Evolutionary conservation across 352 stramenopile species (phyloP).

Genomic region (Elongisporangium prolatum): DNA sequence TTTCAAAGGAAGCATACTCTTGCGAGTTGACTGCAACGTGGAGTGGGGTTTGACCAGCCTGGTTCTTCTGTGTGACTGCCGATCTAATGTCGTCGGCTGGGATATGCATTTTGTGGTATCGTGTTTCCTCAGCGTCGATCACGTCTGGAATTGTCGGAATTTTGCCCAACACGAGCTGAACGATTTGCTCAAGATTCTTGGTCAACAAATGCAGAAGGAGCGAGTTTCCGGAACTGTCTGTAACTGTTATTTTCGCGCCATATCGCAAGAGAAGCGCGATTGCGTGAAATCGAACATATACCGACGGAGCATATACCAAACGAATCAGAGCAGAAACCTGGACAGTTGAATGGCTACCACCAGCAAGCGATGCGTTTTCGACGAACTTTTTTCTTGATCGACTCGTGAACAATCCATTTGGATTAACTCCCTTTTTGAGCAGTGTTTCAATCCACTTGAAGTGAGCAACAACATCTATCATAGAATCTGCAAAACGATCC

Average conservation of each 20-base stretch:
- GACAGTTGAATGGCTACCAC: slow-evolving; percentile 11
- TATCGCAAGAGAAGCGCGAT: slow-evolving; percentile 56
- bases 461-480: slow-evolving; percentile 15
- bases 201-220: slow-evolving; percentile 56
- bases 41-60: slow-evolving; percentile 34
- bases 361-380: slow-evolving; percentile 23
- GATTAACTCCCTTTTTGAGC: slow-evolving; percentile 47
- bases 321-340: slow-evolving; percentile 44
- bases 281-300: slow-evolving; percentile 22
- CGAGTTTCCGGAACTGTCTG: slow-evolving; percentile 52
- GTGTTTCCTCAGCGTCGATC: slow-evolving; percentile 18
- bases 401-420: slow-evolving; percentile 42
- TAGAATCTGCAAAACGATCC: slow-evolving; percentile 42
- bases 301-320: slow-evolving; percentile 27
- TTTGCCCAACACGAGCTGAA: slow-evolving; percentile 39
- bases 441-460: slow-evolving; percentile 47
- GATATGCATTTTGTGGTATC: slow-evolving; percentile 40
- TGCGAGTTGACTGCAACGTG: slow-evolving; percentile 62
- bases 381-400: slow-evolving; percentile 26
- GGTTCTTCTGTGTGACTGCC: slow-evolving; percentile 37
- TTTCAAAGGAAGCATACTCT: slow-evolving; percentile 64
- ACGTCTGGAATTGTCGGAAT: slow-evolving; percentile 37
- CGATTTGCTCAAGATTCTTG: slow-evolving; percentile 41
- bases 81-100: slow-evolving; percentile 30
- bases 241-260: slow-evolving; percentile 39